phyloP scores from a whole-genome alignment of 768 basidiomycete genomes.

The Gyrodon lividus region DNA sequence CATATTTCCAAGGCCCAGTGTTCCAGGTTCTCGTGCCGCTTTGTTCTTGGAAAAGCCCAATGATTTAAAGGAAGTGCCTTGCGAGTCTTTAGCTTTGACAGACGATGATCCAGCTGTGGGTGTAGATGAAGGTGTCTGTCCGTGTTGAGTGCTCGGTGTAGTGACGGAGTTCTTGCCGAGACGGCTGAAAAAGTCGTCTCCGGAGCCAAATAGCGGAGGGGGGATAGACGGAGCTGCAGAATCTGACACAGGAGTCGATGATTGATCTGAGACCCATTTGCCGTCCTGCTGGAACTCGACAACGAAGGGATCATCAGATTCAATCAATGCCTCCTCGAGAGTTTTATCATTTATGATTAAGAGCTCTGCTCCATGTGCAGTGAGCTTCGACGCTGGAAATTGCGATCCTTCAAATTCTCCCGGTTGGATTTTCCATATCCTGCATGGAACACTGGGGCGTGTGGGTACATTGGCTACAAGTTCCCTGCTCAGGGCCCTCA shows the following conservation, averaged over 20 bases:
- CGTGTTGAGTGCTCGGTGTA: constrained; percentile 25
- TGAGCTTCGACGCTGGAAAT: constrained; percentile 28
- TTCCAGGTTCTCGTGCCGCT: constrained; percentile 58
- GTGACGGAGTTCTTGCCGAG: constrained; percentile 27
- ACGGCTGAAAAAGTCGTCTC: constrained; percentile 55
- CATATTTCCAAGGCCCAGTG: constrained; percentile 88
- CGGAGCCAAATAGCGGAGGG: constrained; percentile 54
- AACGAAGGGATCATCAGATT: constrained; percentile 66
- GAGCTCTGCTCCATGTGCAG: constrained; percentile 36
- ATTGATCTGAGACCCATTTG: constrained; percentile 54
- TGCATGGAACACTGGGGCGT: constrained; percentile 41
- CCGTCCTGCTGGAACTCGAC: constrained; percentile 69
- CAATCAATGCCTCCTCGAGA: constrained; percentile 57
- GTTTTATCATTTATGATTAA: constrained; percentile 44
- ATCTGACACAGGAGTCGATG: not conserved
- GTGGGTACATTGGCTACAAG: constrained; percentile 40
- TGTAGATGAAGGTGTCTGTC: constrained; percentile 21
- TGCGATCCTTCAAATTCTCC: constrained; percentile 33
- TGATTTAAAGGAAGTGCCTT: constrained; percentile 28
- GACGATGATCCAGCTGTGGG: constrained; percentile 19
- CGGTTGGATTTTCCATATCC: constrained; percentile 62
- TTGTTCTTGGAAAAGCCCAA: constrained; percentile 40
- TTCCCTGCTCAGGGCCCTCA: constrained; percentile 40
- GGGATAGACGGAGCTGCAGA: constrained; percentile 27
- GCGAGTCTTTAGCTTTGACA: constrained; percentile 26